Conservation (phyloP, 2,329 filamentous ascomycete species). For the Colletotrichum lupini region DNA sequence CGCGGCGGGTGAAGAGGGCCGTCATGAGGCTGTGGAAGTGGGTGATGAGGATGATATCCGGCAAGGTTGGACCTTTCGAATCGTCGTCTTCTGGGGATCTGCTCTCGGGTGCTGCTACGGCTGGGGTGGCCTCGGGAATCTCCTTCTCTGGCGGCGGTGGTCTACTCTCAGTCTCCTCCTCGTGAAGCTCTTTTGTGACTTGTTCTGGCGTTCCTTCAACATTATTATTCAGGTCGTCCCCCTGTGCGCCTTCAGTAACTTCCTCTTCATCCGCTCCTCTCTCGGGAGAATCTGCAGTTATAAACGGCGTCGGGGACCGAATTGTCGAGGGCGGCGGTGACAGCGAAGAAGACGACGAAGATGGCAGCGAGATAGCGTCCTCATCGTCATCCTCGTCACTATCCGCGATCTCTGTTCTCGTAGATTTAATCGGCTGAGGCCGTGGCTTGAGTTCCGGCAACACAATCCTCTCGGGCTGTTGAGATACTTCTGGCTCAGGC, state of each 20-base stretch:
- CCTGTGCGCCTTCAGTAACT: not conserved
- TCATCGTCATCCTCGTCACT: constrained; percentile 56
- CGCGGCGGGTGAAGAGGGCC: constrained; percentile 61
- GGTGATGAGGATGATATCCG: constrained; percentile 65
- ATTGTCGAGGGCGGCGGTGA: constrained; percentile 36
- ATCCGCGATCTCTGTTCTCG: constrained; percentile 47
- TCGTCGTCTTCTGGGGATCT: not conserved
- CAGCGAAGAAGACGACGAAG: constrained; percentile 24
- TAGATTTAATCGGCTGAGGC: not conserved
- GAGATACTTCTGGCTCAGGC: not conserved
- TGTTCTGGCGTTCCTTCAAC: not conserved
- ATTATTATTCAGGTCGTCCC: too few species aligned
- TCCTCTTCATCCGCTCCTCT: not conserved
- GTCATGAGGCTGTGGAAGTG: constrained; percentile 64
- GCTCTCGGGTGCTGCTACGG: not conserved
- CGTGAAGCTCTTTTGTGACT: not conserved
- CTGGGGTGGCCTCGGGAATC: not conserved
- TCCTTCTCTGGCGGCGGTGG: not conserved
- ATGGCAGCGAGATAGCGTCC: constrained; percentile 36
- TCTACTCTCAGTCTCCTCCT: not conserved
- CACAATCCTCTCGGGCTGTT: constrained; percentile 1
- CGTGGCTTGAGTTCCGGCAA: constrained; percentile 24
- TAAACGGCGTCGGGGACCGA: constrained; percentile 1
- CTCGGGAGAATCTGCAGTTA: not conserved
- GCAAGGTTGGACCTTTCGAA: constrained; percentile 36